Percentiles rank a stretch among this genome's conserved stretches.
Conservation (phyloP, 495 filamentous ascomycete genomes). For the Choiromyces venosus region DNA sequence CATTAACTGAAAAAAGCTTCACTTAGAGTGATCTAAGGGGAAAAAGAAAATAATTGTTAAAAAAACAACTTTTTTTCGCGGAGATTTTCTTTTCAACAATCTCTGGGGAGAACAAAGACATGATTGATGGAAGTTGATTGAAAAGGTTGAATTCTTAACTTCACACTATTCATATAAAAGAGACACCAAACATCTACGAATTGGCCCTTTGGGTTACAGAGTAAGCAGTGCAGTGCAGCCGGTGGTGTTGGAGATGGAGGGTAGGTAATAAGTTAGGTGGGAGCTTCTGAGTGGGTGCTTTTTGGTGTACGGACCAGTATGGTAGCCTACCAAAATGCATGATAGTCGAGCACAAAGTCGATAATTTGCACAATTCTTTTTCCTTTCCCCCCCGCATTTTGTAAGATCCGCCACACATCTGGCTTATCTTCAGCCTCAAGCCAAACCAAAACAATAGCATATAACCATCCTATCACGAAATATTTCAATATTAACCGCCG, state of each 20-base stretch:
- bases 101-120: neutral
- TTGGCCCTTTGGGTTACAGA: neutral
- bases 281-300: neutral
- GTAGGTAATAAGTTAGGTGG: neutral
- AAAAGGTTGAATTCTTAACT: neutral
- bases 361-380: neutral
- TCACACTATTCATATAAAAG: neutral
- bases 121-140: neutral
- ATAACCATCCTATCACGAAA: neutral
- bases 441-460: neutral
- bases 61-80: neutral
- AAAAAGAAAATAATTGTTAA: neutral
- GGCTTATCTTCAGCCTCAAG: slow-evolving; percentile 1
- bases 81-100: neutral
- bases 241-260: neutral
- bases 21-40: neutral
- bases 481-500: neutral
- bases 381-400: neutral
- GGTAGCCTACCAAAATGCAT: neutral
- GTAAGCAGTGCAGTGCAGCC: neutral
- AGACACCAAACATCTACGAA: neutral
- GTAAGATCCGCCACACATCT: neutral
- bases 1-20: neutral
- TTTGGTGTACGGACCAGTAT: neutral
- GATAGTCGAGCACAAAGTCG: neutral